Base-by-base conservation (phyloP, 2,329 filamentous ascomycete genomes). In the Neophaeococcomyces mojaviensis region DNA sequence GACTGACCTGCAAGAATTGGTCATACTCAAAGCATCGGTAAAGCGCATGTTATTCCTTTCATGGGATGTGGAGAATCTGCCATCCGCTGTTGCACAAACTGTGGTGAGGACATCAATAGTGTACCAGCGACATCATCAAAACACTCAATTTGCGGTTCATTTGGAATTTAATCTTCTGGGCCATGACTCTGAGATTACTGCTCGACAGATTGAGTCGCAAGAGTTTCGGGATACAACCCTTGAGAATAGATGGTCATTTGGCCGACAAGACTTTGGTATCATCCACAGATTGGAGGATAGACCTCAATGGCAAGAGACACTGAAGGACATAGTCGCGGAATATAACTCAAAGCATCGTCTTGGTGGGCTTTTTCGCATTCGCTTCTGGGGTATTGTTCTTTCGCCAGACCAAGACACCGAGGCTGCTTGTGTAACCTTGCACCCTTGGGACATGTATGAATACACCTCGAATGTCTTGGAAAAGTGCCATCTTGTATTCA, bases 381-480 rank as follows among this genome's bases (percentile, higher is more conserved):
- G 72, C 49, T 65, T 71, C 6, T 79, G 75, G 71, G 78, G 78
- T 2, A 61, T 79, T 4, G 66, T 70, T 1, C 38, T 36, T 9
- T 71, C 73, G 15, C 57, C 71, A 15, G 66, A 68, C 18, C 69
- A 71, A 24, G 67, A 70, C 19, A 58, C 71, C 12, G 53, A 50
- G 39, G 76, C 73, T 4, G 65, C 67, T 3, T 74, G 70, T 46
- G 64, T 72, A 38, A 74, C 71, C 2, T 54, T 76, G 22, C 75
- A 81, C 56, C 77, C 77, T 0, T 73, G 69, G 3, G 72, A 79
- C 55, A 72, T 75, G 63, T 63, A 79, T 12, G 74, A 80, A 49
- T 80, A 80, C 55, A 67, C 68, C 1, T 72, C 72, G 12, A 22
- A 44, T 12, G 19, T 39, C 15, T 24, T 31, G 12, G 48, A 50